Base-by-base conservation (phyloP, 2,329 filamentous ascomycete genomes). In the Lasiodiplodia hormozganensis region DNA sequence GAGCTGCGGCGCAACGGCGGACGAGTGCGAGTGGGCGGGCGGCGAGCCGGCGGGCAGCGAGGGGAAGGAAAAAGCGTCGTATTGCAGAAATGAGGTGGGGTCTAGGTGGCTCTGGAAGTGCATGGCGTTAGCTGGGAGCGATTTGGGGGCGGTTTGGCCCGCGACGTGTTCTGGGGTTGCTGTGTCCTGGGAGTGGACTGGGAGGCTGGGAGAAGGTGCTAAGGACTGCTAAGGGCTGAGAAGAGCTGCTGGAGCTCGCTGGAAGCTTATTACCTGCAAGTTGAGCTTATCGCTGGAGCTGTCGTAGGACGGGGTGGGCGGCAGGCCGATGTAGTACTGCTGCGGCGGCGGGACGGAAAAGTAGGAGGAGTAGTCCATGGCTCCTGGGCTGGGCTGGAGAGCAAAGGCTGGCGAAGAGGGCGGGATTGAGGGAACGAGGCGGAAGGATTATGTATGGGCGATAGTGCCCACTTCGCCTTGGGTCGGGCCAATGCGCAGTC, bases 351-450 rank as follows among this genome's bases (percentile, higher is more conserved):
- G 78, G 53, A 80, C 73, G 40, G 80, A 77, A 72, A 84, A 88
- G 76, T 85, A 88, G 65, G 82, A 81, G 11, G 67, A 64, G 76
- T 87, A 89, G 73, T 89, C 86, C 86, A 89, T 89, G 64, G 34
- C 47, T 60, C n/a, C 16, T 31, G 54, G 28, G 31, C 31, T 34
- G 8, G 40, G 31, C 31, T 34, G 8, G 40, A 67, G 28, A 28
- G 43, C n/a, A 36, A 16, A 51, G 51, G 23, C 12, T 3, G 18
- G 36, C 18, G 38, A 11, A 7, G n/a, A 38, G 40, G 31, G 53
- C 36, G 31, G 49, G 60, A 64, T 14, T 47, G 65, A 66, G n/a
- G 54, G 53, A 36, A 58, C 14, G 31, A 67, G 40, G 28, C 18
- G 40, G 64, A n/a, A 51, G 25, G 60, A 64, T 64, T 64, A 64